Conservation (phyloP, 1,139 yeast genomes). For the Candida sojae region DNA sequence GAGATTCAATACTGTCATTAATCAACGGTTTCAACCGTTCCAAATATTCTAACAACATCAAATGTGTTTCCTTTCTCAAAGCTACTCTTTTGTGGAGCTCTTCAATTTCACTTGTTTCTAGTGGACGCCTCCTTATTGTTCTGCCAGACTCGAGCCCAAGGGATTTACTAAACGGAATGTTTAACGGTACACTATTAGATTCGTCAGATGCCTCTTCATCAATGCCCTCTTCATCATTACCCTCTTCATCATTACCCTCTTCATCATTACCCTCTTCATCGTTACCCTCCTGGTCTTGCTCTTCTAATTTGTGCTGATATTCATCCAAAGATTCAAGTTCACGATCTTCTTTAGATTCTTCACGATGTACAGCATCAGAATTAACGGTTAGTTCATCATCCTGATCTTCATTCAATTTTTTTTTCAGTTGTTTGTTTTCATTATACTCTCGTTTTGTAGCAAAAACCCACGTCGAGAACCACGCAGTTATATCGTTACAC, state of each 20-base stretch:
- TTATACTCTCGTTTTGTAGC: constrained; percentile 11
- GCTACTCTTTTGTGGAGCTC: constrained; percentile 8
- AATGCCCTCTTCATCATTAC: neutral
- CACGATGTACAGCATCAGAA: constrained; percentile 7
- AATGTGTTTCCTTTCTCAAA: constrained; percentile 17
- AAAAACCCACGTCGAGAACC: constrained; percentile 16
- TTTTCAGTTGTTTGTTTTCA: constrained; percentile 3
- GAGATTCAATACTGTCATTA: constrained; percentile 33
- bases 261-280: neutral
- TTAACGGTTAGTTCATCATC: constrained; percentile 15
- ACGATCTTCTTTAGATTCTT: constrained; percentile 11
- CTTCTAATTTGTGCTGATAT: neutral
- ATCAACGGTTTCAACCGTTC: constrained; percentile 28
- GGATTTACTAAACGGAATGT: neutral
- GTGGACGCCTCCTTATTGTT: neutral
- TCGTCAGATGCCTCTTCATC: neutral
- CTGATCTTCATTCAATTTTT: constrained; percentile 15
- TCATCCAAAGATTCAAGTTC: constrained; percentile 9
- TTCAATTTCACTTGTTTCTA: neutral
- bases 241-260: no score
- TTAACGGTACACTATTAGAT: neutral
- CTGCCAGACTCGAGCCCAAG: neutral
- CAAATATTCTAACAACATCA: constrained; percentile 20
- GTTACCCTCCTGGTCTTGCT: neutral
- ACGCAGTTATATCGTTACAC: constrained; percentile 20